Conservation (phyloP, 2,329 filamentous ascomycete species). For the Claviceps humidiphila region DNA sequence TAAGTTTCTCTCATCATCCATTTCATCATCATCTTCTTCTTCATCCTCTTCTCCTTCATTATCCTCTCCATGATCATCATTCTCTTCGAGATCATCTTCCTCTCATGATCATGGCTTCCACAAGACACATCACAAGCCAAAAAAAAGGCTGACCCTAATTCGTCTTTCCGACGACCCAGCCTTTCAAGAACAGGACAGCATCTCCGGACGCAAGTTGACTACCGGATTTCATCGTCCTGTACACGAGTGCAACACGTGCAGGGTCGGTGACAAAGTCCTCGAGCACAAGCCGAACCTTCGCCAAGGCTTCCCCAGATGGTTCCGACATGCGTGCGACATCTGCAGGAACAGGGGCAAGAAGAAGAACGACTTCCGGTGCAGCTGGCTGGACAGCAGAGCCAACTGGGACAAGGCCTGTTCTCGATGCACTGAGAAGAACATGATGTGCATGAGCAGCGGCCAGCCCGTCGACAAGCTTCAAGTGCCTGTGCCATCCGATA, state of each 20-base stretch:
- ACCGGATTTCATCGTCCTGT: neutral
- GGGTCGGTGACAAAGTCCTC: neutral
- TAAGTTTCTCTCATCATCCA: neutral
- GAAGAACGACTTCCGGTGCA: constrained; percentile 7
- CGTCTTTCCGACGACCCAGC: neutral
- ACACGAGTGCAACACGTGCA: neutral
- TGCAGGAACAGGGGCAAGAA: constrained; percentile 9
- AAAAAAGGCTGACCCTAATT: too few relatives aligned
- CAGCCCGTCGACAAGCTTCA: constrained; percentile 5
- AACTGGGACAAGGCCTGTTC: constrained; percentile 12
- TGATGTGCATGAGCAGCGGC: constrained; percentile 12
- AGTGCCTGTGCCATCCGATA: constrained; percentile 2
- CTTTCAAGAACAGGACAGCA: neutral
- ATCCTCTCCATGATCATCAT: too few relatives aligned
- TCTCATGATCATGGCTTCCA: too few relatives aligned
- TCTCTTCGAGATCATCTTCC: too few relatives aligned
- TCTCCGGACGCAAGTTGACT: too few relatives aligned
- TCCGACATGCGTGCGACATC: constrained; percentile 13
- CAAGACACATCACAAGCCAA: too few relatives aligned
- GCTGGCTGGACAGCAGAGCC: constrained; percentile 11
- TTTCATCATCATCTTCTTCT: neutral
- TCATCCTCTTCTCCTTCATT: neutral
- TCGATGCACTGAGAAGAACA: constrained; percentile 8
- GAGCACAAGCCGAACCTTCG: constrained; percentile 8
- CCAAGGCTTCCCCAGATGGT: constrained; percentile 10